Evolutionary conservation across 164 flowering plant species (phyloP), one percentile per base, ranked within the genome.

Genomic region (Akebia trifoliata): DNA sequence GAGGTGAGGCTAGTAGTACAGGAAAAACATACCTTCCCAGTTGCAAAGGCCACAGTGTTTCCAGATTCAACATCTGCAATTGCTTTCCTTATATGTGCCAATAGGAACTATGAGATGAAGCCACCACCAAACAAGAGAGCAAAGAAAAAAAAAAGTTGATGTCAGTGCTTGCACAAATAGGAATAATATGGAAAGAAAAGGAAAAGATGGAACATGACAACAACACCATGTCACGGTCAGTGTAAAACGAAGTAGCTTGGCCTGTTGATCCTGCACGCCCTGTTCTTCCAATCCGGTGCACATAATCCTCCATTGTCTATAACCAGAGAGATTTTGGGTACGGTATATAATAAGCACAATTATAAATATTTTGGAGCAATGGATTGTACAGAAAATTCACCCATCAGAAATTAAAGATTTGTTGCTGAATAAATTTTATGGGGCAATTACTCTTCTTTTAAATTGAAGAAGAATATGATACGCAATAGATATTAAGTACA

Each of bases 261-360:
- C 84, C 87, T 7, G 73, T 76, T 57, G 87, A 76, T 61, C 87
- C 87, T 54, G 84, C 84, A 63, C 84, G 84, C 18, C 87, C 87
- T 15, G 87, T 82, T 62, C 87, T 74, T 63, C 84, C 87, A 71
- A 82, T 82, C 39, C 87, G 78, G 62, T 80, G 87, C 48, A 80
- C 85, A 73, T 80, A 82, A 65, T 82, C 81, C 71, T 82, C 87
- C 85, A 80, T 80, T 34, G 82, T 59, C 86, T 81, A 59, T 18
- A 46, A 60, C 17, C 42, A 51, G 59, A 8, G 36, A 54, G 36
- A 11, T 44, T 45, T 25, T 21, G 44, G 30, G 47, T 6, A 26
- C 11, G 14, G 9, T 24, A 42, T 40, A 18, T 21, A 12, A 42
- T 2, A 31, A 48, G 36, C n/a, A 28, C 21, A 46, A 32, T 30